Base-by-base conservation (phyloP, 2,329 filamentous ascomycete genomes). In the Diaporthe citriasiana region DNA sequence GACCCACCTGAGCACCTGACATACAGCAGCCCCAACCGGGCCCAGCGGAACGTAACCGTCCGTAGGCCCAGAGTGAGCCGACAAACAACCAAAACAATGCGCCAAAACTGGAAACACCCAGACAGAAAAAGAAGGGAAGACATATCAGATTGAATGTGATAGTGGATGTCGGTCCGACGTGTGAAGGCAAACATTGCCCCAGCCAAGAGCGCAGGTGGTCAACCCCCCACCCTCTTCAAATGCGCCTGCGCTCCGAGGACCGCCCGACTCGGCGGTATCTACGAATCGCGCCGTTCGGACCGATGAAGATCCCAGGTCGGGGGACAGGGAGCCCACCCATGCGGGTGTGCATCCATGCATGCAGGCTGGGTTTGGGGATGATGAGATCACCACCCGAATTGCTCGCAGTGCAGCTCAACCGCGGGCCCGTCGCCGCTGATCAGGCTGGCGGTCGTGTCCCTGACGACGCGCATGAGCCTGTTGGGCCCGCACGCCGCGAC, bases 321-420 rank as follows among this genome's bases (percentile, higher is more conserved):
- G 25, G 51, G 25, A 55, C 9, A 15, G 27, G 27, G 51, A 50
- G 45, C 25, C 22, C 45, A 35, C 38, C 45, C 45, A 25, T 50
- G 22, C 45, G 25, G 22, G 9, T n/a, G 45, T 50, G 45, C 22
- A 25, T 4, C 10, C 45, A 50, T n/a, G n/a, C 22, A 50, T 4
- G 9, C 45, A 22, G 22, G 47, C 47, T 50, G n/a, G n/a, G 47
- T 4, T 25, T n/a, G n/a, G 22, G 45, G 47, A 10, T 15, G 15
- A 27, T 2, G 22, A 8, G 59, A 53, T 78, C 65, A 86, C 85
- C 85, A 87, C 3, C 84, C 84, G 75, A 88, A 87, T 77, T 87
- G 82, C 78, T 89, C 87, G 75, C 84, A 86, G 77, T 89, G 86
- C 60, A 88, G 80, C 77, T 88, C 86, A n/a, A 89, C 82, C 38